Percentiles rank a stretch among this genome's conserved stretches.
phyloP scores from a whole-genome alignment of 2,329 filamentous ascomycete species.

The Neoascochyta sp. region DNA sequence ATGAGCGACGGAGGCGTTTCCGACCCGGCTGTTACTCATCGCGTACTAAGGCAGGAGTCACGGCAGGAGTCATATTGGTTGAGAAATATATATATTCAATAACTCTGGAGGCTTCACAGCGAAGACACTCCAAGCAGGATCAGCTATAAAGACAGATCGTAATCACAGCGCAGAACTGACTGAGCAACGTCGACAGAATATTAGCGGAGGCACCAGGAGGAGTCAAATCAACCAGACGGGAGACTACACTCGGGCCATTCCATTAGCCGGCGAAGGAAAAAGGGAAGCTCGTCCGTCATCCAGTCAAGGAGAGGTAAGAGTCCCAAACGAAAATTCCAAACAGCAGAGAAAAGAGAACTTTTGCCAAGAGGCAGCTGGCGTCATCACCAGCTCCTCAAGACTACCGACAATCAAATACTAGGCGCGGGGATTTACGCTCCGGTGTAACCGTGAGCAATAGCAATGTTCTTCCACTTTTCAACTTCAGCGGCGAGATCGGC shows the following conservation, averaged over 20 bases:
- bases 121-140: not conserved
- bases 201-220: constrained; percentile 29
- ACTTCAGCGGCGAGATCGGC: constrained; percentile 58
- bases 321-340: constrained; percentile 6
- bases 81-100: constrained; percentile 5
- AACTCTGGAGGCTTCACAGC: not conserved
- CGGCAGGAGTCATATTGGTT: not conserved
- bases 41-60: not conserved
- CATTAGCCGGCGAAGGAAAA: constrained; percentile 11
- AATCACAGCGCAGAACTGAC: constrained; percentile 1
- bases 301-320: constrained; percentile 9
- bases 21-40: too few species aligned
- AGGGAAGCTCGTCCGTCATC: constrained; percentile 10
- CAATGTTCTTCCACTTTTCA: constrained; percentile 43
- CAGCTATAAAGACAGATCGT: constrained; percentile 2
- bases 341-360: constrained; percentile 20
- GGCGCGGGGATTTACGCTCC: constrained; percentile 33
- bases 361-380: constrained; percentile 25
- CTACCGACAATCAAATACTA: constrained; percentile 27
- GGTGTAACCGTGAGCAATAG: constrained; percentile 37
- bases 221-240: constrained; percentile 36
- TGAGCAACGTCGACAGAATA: constrained; percentile 8
- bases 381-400: constrained; percentile 39
- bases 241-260: constrained; percentile 34
- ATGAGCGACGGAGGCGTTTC: too few species aligned